phyloP scores from a whole-genome alignment of 257 asterid species.

The Lycium barbarum region DNA sequence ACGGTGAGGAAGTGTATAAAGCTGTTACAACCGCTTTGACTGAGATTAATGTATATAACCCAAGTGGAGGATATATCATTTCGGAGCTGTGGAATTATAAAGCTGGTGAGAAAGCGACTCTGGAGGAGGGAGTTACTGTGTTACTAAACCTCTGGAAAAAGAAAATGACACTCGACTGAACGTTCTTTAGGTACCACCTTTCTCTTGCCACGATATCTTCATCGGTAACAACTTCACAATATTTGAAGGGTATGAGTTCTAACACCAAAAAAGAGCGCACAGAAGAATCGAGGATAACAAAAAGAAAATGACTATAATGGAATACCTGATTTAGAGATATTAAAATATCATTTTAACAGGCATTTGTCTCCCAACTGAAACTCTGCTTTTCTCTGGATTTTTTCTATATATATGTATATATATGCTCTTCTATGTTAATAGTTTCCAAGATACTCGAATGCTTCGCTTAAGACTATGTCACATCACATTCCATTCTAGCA shows the following conservation, averaged over 20 bases:
- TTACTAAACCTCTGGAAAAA: conserved; percentile 32
- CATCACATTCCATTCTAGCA: not conserved
- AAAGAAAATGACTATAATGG: not conserved
- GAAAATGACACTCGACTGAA: conserved; percentile 21
- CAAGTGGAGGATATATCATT: conserved; percentile 32
- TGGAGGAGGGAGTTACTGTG: conserved; percentile 31
- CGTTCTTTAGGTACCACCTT: conserved; percentile 17
- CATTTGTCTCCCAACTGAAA: not conserved
- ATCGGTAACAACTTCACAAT: not conserved
- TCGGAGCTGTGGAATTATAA: conserved; percentile 33
- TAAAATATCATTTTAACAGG: conserved; percentile 1
- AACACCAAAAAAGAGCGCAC: not conserved
- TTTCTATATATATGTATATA: not conserved
- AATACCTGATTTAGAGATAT: not conserved
- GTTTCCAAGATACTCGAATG: not conserved
- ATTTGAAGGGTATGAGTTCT: not conserved
- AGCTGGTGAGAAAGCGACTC: conserved; percentile 23
- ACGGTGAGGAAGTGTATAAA: conserved; percentile 31
- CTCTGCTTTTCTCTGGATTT: conserved; percentile 6
- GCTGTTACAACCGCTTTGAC: conserved; percentile 32
- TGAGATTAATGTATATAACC: conserved; percentile 34
- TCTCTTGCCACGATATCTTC: not conserved
- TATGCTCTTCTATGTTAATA: not conserved
- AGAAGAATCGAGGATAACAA: not conserved
- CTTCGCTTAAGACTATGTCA: not conserved